Base-by-base conservation (phyloP, 2,329 filamentous ascomycete species). In the Ilyonectria destructans region DNA sequence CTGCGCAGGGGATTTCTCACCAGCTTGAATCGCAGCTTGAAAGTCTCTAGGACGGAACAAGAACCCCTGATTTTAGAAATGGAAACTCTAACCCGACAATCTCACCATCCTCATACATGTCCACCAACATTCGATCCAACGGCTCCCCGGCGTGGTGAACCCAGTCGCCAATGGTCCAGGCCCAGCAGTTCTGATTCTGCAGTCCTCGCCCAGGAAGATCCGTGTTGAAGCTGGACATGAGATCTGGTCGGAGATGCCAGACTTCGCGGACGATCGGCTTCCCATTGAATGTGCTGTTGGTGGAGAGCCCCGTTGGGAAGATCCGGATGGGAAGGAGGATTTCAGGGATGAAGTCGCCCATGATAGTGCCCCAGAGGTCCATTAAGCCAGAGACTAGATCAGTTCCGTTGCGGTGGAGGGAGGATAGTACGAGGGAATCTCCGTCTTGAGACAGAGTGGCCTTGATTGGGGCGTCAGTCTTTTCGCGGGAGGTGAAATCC, bases 81-180 rank as follows among this genome's bases (percentile, higher is more conserved):
- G 80, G 80, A 10, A 80, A 67, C 62, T 83, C 79, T 19, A 81
- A 68, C 0, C 79, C 78, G 35, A 75, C 23, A 2, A 80, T 75
- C 7, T 70, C 49, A 2, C 72, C 72, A 6, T 69, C 62, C 6
- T 57, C 58, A 56, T 80, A 74, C 45, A 72, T 69, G 21, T 78
- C 74, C 51, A 83, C 74, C 2, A 81, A 48, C 8, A 82, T 66
- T 8, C 77, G 68, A 51, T 82, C 79, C 12, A 82, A 40, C 2
- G 80, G 74, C 63, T 81, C 74, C 10, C 77, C 71, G 0, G 78
- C 79, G 62, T 82, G 82, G 31, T 80, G 76, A 23, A 82, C 67
- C 79, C 78, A 82, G 37, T 82, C 79, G 0, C 74, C 75, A 5
- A 79, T 62, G 37, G 75, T 78, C 80, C 79, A 82, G 4, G 74